Evolutionary conservation across 768 basidiomycete species (phyloP), one percentile per base, ranked within the genome.

Genomic region (Leccinum subgranulosum): DNA sequence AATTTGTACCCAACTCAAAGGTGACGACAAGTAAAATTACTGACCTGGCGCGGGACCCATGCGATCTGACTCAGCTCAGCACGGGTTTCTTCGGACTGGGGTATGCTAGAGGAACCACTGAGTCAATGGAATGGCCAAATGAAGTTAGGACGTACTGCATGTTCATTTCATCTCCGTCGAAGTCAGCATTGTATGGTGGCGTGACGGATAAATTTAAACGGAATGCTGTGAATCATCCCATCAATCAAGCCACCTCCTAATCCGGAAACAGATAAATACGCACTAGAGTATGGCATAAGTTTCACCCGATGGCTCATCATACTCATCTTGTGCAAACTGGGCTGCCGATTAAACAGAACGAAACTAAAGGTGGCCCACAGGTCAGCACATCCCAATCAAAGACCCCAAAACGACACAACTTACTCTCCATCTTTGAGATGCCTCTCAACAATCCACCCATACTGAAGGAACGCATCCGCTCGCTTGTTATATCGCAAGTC

Each of bases 81-180:
- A 54, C 97, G 85, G 33, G 97, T 98, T 73, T 99, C 97, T 74
- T 98, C 97, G 57, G 92, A 94, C 71, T 99, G 97, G 25, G 97
- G 97, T 39, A 99, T 87, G 72, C 94, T 97, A 65, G 34, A 51
- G 58, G 31, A 58, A n/a, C 19, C 54, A 9, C 49, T 57, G 17
- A 46, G 55, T 60, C 27, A 55, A 54, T 49, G 48, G 57, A 47
- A 63, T 21, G 34, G n/a, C 43, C 7, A 49, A n/a, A 54, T 28
- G 4, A 28, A 49, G 23, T 17, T 34, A 6, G 19, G n/a, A 87
- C 92, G 50, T 83, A 96, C 94, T 98, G 97, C 90, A 98, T 92
- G 77, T 99, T 98, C 97, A 98, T 99, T 73, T 99, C 97, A 68
- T 98, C 97, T 64, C 97, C 97, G 69, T 98, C 97, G 75, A 98